A percentile compares a stretch with the other conserved stretches of the same genome.
phyloP scores from a whole-genome alignment of 2,329 filamentous ascomycete species.

The Sporothrix globosa region DNA sequence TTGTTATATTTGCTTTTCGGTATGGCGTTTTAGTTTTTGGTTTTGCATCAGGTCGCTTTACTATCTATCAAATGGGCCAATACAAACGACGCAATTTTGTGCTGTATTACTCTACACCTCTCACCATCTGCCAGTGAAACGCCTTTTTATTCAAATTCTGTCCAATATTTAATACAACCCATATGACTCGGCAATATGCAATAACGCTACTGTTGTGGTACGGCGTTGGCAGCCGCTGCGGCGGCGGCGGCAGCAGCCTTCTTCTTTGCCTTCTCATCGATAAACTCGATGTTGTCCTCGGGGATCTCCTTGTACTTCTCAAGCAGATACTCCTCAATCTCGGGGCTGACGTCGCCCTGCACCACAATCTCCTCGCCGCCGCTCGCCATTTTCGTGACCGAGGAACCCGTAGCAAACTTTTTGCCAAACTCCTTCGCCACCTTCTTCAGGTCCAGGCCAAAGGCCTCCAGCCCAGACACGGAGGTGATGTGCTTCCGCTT shows the following conservation, averaged over 20 bases:
- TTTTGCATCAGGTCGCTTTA: background rate
- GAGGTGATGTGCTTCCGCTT: slow-evolving; percentile 97
- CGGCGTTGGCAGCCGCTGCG: slow-evolving; percentile 19
- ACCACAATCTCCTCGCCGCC: slow-evolving; percentile 96
- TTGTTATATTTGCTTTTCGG: background rate
- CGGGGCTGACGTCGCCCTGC: slow-evolving; percentile 93
- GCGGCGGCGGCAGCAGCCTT: slow-evolving; percentile 45
- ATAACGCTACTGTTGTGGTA: slow-evolving; percentile 8
- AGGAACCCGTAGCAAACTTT: slow-evolving; percentile 94
- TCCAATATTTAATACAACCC: background rate
- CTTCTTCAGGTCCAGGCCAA: slow-evolving; percentile 93
- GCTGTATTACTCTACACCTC: background rate
- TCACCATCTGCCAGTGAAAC: background rate
- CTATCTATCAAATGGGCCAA: slow-evolving; percentile 2
- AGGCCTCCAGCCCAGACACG: slow-evolving; percentile 85
- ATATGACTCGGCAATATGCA: background rate
- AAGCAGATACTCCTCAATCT: slow-evolving; percentile 86
- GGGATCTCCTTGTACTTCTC: slow-evolving; percentile 90
- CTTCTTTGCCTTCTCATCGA: slow-evolving; percentile 98
- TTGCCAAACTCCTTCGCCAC: slow-evolving; percentile 96
- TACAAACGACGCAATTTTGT: background rate
- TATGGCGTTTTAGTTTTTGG: slow-evolving; percentile 4
- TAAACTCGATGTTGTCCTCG: slow-evolving; percentile 90
- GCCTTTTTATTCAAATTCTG: slow-evolving; percentile 8
- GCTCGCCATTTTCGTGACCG: slow-evolving; percentile 83